Base-by-base conservation (phyloP, 2,329 filamentous ascomycete species). In the Truncatella angustata region DNA sequence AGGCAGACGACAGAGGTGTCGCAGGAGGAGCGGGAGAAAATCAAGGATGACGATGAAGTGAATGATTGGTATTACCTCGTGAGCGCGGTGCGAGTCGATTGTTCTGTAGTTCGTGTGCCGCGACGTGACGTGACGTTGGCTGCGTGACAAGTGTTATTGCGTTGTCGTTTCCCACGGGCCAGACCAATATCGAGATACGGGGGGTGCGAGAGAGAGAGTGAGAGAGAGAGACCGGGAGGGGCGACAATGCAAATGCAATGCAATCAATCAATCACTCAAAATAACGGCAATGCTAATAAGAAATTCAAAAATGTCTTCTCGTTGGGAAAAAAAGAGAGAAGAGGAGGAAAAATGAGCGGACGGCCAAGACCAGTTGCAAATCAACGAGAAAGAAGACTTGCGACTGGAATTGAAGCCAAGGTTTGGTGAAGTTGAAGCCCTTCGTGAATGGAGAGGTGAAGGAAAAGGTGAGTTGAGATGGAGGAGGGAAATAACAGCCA, bases 311-410 rank as follows among this genome's bases (percentile, higher is more conserved):
- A 24, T 26, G 12, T 32, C 28, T 32, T 32, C 39, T n/a, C n/a
- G n/a, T n/a, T n/a, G 47, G 47, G 44, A 51, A 52, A 57, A 55
- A 60, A 56, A 50, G 49, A 64, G 58, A 40, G n/a, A 23, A 44
- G 21, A 44, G 28, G 40, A 44, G 23, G 40, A 44, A 44, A 79
- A 77, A 76, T 75, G 79, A 82, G 77, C 73, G 79, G 79, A 82
- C 79, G 79, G 79, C 66, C 77, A 73, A 81, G 70, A 78, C 79
- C 80, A 83, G 78, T n/a, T 70, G 72, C 70, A 74, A 78, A 75
- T 75, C 67, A 68, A 63, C 63, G 50, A 37, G 49, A 73, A 73
- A n/a, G 28, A 53, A 73, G 73, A 74, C 72, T 66, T 73, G 75
- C 76, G 67, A 66, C 78, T 74, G 78, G 79, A 79, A 80, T 79